Evolutionary conservation across 2,329 filamentous ascomycete genomes (phyloP), one percentile per base, ranked within the genome.

Genomic region (Aspergillus sp.): DNA sequence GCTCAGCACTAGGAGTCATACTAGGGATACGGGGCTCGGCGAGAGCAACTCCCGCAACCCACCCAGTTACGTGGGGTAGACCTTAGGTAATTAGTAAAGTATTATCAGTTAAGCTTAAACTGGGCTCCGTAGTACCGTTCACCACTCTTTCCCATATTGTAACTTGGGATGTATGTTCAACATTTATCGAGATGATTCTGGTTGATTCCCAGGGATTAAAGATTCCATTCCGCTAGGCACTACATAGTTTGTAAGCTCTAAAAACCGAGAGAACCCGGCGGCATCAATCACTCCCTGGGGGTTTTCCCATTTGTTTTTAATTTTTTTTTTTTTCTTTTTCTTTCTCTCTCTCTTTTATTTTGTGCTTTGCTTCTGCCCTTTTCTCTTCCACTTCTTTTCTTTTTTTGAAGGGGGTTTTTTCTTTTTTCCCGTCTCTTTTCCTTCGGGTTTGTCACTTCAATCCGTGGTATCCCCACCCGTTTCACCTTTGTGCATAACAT

Each of bases 361-460:
- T 41, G 61, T 60, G 55, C 51, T 48, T 62, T 54, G 58, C 49
- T 57, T 36, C 36, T 57, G 58, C 60, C 58, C 51, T 53, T 54
- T 36, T 57, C 59, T 59, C 57, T 38, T 41, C 53, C 13, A 60
- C 56, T 59, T 17, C 17, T 38, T 6, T 32, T 19, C 7, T 13
- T 27, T 27, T 25, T 15, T 25, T 7, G 23, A 25, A 25, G 23
- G 23, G 23, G 23, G 23, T 6, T 7, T 6, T 36, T 21, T 23
- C 11, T 36, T 21, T 52, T 49, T 15, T 23, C 36, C 30, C 17
- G 23, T 38, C 19, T 44, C 23, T 39, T 19, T 11, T 21, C 21
- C n/a, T 21, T 61, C 21, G 8, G 8, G 6, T 2, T 25, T 39
- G 7, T 23, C 13, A 23, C 32, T 36, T 13, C 11, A 36, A 15